These are phyloP conservation scores for Neurospora africana DNA, from an alignment of 495 filamentous ascomycete species.

Conservation along the genomic window DNA sequence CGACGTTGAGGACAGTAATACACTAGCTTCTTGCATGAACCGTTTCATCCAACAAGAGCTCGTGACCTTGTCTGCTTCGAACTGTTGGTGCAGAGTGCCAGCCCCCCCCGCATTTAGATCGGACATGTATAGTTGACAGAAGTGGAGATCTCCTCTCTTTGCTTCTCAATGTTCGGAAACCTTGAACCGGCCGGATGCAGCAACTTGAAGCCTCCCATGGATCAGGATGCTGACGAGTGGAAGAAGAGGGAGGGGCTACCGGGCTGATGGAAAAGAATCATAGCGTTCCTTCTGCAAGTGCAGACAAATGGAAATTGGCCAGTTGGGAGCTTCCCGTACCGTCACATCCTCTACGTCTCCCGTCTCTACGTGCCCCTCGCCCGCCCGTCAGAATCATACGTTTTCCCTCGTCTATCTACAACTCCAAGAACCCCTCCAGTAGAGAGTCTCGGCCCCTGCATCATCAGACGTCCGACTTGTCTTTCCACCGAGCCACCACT, in stretches of 20 bases:
- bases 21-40: not conserved
- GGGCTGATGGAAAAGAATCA: not conserved
- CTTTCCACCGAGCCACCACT: not conserved
- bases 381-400: slow-evolving; percentile 8
- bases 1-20: not conserved
- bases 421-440: not conserved
- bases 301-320: not conserved
- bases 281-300: not conserved
- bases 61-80: not conserved
- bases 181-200: not conserved
- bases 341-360: not conserved
- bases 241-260: not conserved
- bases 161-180: not conserved
- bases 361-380: not conserved
- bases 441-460: not conserved
- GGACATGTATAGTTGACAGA: not conserved
- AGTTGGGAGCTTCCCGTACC: not conserved
- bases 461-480: not conserved
- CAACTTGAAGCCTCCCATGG: not conserved
- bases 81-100: not conserved
- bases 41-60: not conserved
- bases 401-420: slow-evolving; percentile 1
- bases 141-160: not conserved
- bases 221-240: not conserved
- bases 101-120: not conserved